phyloP scores from a whole-genome alignment of 2,329 filamentous ascomycete species.

The Fusarium temperatum region DNA sequence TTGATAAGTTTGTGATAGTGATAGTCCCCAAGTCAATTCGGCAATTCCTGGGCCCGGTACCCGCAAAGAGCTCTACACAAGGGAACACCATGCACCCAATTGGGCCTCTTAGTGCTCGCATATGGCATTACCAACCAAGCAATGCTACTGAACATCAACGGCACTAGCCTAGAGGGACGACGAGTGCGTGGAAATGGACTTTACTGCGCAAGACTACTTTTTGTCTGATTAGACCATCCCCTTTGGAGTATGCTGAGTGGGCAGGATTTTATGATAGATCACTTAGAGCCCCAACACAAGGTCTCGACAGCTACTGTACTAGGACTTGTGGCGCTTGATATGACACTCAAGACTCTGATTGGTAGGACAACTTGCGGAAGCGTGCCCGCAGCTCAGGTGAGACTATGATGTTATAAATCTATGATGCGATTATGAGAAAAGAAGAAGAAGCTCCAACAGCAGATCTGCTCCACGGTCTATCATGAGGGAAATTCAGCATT shows the following conservation, averaged over 20 bases:
- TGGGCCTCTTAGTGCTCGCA: not conserved
- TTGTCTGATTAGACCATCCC: conserved; percentile 40
- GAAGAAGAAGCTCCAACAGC: conserved; percentile 12
- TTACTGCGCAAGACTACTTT: conserved; percentile 16
- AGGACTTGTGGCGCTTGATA: conserved; percentile 22
- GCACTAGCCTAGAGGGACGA: conserved; percentile 12
- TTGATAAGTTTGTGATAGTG: not conserved
- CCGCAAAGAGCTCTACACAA: not conserved
- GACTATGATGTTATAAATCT: conserved; percentile 26
- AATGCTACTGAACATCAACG: conserved; percentile 21
- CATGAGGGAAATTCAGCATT: not conserved
- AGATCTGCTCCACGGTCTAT: not conserved
- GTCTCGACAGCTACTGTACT: conserved; percentile 11
- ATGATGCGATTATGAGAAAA: conserved; percentile 26
- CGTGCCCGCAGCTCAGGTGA: conserved; percentile 21
- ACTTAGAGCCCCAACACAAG: conserved; percentile 18
- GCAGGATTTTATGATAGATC: conserved; percentile 33
- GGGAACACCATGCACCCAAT: not conserved
- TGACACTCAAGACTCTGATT: conserved; percentile 22
- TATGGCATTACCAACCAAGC: not conserved
- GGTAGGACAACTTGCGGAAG: not conserved
- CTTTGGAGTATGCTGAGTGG: conserved; percentile 1
- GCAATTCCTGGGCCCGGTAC: conserved; percentile 3
- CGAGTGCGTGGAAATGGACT: conserved; percentile 13
- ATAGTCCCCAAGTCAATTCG: not conserved